These are phyloP conservation scores for Paramecium pentaurelia DNA, from an alignment of 73 alveolate genomes.

Conservation along the genomic window DNA sequence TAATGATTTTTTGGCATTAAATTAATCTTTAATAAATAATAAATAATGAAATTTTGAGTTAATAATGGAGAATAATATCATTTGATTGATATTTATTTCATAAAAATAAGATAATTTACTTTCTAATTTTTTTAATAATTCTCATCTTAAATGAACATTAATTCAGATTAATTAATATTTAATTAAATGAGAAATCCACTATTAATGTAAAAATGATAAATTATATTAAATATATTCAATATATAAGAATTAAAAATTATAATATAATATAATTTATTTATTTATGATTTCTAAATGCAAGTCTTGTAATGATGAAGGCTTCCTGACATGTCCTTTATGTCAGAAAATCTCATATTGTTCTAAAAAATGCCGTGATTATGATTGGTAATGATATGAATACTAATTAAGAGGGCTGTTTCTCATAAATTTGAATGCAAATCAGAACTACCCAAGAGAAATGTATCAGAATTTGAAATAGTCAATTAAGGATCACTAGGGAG, in stretches of 20 bases:
- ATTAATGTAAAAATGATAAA: background rate
- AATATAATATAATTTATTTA: background rate
- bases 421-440: constrained; percentile 16
- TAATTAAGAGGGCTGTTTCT: constrained; percentile 3
- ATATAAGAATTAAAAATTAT: background rate
- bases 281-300: constrained; percentile 18
- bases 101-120: too few relatives aligned
- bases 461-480: background rate
- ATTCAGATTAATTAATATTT: background rate
- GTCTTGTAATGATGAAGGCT: constrained; percentile 12
- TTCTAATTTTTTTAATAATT: too few relatives aligned
- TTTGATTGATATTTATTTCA: background rate
- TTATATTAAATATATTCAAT: background rate
- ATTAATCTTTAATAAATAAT: too few relatives aligned
- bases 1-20: background rate
- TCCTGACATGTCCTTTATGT: background rate
- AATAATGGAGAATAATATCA: background rate
- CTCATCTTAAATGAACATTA: background rate
- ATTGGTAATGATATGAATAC: background rate
- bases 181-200: background rate
- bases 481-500: constrained; percentile 16
- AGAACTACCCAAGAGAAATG: constrained; percentile 1
- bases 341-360: background rate
- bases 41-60: background rate
- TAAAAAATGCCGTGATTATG: constrained; percentile 12